phyloP scores from a whole-genome alignment of 208 protist species.

The Leptomonas pyrrhocoris region DNA sequence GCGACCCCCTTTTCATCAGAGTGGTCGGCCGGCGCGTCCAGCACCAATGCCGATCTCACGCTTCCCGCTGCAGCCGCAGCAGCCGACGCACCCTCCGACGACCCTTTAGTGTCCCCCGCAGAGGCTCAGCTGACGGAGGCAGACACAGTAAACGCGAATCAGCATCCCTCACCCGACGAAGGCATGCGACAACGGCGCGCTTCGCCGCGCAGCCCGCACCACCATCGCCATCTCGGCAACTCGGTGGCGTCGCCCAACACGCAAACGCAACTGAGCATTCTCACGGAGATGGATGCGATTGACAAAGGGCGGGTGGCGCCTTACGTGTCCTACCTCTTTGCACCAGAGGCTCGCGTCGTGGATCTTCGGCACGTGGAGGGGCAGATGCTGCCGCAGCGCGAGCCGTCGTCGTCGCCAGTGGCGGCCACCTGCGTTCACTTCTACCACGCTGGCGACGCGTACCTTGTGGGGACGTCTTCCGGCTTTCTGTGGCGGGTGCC shows the following conservation, averaged over 20 bases:
- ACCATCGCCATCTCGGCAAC: neutral
- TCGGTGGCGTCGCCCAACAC: neutral
- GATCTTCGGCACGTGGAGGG: conserved; percentile 37
- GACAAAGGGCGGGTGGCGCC: conserved; percentile 35
- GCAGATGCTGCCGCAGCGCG: conserved; percentile 7
- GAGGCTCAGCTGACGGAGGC: neutral
- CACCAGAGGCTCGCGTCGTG: conserved; percentile 38
- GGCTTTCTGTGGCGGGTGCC: conserved; percentile 55
- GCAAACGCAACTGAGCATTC: conserved; percentile 29
- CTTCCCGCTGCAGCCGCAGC: neutral
- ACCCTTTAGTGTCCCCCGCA: neutral
- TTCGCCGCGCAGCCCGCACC: neutral
- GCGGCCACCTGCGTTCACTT: conserved; percentile 51
- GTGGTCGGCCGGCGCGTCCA: conserved; percentile 24
- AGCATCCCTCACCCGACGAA: neutral
- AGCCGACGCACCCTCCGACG: neutral
- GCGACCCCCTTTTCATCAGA: conserved; percentile 28
- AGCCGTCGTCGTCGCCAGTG: conserved; percentile 11
- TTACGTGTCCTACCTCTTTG: conserved; percentile 63
- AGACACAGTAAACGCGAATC: neutral
- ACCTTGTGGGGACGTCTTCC: conserved; percentile 50
- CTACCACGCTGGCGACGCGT: conserved; percentile 45
- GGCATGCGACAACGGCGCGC: neutral
- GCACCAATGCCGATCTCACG: neutral
- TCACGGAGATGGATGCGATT: conserved; percentile 41